These are phyloP conservation scores for Sugiyamaella valdiviana DNA, from an alignment of 805 yeast species.

Conservation along the genomic window DNA sequence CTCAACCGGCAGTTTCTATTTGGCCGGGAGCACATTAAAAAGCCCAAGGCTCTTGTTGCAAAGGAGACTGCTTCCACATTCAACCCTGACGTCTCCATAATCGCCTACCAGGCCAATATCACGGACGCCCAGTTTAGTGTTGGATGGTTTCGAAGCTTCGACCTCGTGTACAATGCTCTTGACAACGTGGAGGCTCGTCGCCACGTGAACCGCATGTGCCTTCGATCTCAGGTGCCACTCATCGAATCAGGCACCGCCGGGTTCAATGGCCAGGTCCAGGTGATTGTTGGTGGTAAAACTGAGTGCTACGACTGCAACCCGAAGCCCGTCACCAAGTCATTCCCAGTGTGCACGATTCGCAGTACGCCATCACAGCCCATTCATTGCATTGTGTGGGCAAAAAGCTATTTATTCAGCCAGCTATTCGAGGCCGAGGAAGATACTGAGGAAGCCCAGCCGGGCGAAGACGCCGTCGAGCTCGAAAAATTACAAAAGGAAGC, in stretches of 20 bases:
- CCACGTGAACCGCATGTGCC: slow-evolving; percentile 77
- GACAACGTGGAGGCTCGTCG: slow-evolving; percentile 91
- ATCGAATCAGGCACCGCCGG: slow-evolving; percentile 97
- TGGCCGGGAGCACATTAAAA: slow-evolving; percentile 81
- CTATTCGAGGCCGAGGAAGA: slow-evolving; percentile 60
- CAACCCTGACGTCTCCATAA: slow-evolving; percentile 57
- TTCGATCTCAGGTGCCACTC: slow-evolving; percentile 66
- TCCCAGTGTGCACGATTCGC: slow-evolving; percentile 94
- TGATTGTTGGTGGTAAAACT: slow-evolving; percentile 70
- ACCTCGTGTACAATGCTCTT: slow-evolving; percentile 80
- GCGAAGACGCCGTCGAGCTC: slow-evolving; percentile 32
- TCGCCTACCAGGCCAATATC: slow-evolving; percentile 82
- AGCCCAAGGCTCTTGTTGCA: slow-evolving; percentile 82
- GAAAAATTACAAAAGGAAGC: slow-evolving; percentile 31
- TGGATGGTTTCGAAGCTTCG: slow-evolving; percentile 71
- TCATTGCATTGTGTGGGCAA: slow-evolving; percentile 97
- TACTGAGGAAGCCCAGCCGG: slow-evolving; percentile 59
- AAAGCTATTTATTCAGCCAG: slow-evolving; percentile 77
- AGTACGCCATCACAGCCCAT: slow-evolving; percentile 95
- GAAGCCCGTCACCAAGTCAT: slow-evolving; percentile 82
- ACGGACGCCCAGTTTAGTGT: slow-evolving; percentile 74
- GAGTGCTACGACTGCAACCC: slow-evolving; percentile 93
- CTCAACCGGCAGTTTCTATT: slow-evolving; percentile 90
- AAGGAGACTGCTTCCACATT: slow-evolving; percentile 72
- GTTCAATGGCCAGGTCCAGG: slow-evolving; percentile 88